A percentile compares a stretch with the other conserved stretches of the same genome.
These are phyloP conservation scores for Calonectria pteridis DNA, from an alignment of 2,329 filamentous ascomycete species.

Conservation along the genomic window DNA sequence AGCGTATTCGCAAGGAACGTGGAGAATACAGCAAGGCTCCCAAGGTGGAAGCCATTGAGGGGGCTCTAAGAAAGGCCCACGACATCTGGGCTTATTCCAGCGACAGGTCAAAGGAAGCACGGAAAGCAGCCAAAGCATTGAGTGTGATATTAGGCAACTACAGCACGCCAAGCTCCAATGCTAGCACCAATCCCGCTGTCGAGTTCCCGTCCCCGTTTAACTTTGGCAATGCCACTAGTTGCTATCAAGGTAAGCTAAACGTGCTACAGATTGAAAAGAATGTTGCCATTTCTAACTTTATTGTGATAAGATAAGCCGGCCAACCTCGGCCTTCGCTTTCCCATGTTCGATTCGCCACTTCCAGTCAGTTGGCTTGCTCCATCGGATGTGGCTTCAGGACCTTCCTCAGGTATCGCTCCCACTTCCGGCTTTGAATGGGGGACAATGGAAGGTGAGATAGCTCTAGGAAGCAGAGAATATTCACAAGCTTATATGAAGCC, in stretches of 20 bases:
- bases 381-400: too few species aligned
- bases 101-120: conserved; percentile 8
- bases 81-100: conserved; percentile 13
- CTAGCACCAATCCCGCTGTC: not conserved
- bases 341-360: not conserved
- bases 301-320: not conserved
- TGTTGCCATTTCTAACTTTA: not conserved
- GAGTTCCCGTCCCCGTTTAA: not conserved
- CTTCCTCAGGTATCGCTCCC: not conserved
- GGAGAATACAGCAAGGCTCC: not conserved
- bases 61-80: conserved; percentile 4
- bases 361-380: not conserved
- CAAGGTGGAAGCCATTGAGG: not conserved
- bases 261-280: too few species aligned
- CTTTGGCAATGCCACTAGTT: not conserved
- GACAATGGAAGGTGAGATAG: not conserved
- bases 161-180: not conserved
- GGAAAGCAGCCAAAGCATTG: conserved; percentile 14
- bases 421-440: not conserved
- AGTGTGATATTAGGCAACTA: not conserved
- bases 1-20: not conserved
- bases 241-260: not conserved
- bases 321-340: not conserved
- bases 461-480: not conserved
- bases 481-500: not conserved